Evolutionary conservation across 371 early-diverging fungal species (phyloP), one percentile per base, ranked within the genome.

Genomic region (Syncephalis fuscata): DNA sequence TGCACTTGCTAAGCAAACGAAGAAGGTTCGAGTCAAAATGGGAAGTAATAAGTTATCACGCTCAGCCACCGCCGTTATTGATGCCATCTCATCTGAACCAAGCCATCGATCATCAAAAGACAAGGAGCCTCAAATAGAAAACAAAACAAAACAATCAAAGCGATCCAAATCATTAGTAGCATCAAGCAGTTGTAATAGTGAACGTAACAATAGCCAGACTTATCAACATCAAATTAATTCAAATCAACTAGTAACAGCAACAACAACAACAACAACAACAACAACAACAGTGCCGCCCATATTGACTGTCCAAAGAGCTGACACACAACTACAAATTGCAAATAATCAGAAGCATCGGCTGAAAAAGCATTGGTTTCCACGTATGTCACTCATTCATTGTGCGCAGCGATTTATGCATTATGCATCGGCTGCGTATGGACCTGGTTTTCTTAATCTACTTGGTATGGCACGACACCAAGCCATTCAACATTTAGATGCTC

Each of bases 361-460:
- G 32, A 32, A 11, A 56, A 11, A 54, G 55, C 45, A 54, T 60
- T 24, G 55, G 53, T 25, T 57, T 58, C 15, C 45, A 44, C 19
- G 64, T 66, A 20, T 52, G 59, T 23, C 49, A 57, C 45, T 52
- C 56, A 50, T 52, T 62, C 49, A 69, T 72, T 45, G 76, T 75
- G 48, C 77, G 45, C 71, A 77, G 11, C 76, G 80, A 39, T 86
- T 82, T 45, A 76, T 84, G 58, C 71, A 81, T 1, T 74, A 82
- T 48, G 76, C 87, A 1, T 79, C 82, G 5, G 79, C 84, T 14
- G 78, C 82, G 0, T 87, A 86, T 50, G 88, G 88, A 3, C 74
- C 76, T 38, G 74, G 75, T 17, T 88, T 91, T 46, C 83, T 91
- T 85, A 70, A 75, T 25, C 73, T 85, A 14, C 58, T 88, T 23